These are phyloP conservation scores for Salix dunnii DNA, from an alignment of 345 rosid species.

Conservation along the genomic window DNA sequence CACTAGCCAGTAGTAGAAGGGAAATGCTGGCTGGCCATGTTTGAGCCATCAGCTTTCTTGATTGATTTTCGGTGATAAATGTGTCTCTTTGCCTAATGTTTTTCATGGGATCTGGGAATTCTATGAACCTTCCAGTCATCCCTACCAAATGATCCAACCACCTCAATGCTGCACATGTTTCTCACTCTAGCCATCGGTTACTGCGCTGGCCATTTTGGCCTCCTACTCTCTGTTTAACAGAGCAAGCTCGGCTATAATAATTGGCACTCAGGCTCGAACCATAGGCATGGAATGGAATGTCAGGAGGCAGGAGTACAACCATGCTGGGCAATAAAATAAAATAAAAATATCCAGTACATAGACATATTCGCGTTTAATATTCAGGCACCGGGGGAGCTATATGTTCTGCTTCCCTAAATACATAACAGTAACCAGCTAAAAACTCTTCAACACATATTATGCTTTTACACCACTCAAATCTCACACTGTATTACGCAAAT, in stretches of 20 bases:
- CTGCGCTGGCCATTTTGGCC: background rate
- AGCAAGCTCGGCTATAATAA: background rate
- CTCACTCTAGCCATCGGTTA: background rate
- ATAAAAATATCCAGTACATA: background rate
- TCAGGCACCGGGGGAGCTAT: background rate
- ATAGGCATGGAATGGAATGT: background rate
- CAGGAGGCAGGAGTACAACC: background rate
- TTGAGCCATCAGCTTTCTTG: too few relatives aligned
- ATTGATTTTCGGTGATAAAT: too few relatives aligned
- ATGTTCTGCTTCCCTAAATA: slow-evolving; percentile 12
- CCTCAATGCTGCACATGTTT: background rate
- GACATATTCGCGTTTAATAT: background rate
- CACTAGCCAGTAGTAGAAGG: too few relatives aligned
- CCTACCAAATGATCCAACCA: background rate
- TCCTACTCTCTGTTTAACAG: background rate
- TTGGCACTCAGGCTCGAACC: background rate
- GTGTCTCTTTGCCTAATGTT: too few relatives aligned
- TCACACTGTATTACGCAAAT: slow-evolving; percentile 37
- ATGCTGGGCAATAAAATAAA: too few relatives aligned
- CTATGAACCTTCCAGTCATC: background rate
- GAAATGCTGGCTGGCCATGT: too few relatives aligned
- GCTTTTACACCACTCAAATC: slow-evolving; percentile 2
- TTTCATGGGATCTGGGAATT: too few relatives aligned
- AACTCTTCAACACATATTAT: slow-evolving; percentile 7
- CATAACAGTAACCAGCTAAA: background rate